phyloP scores from a whole-genome alignment of 2,329 filamentous ascomycete species.

The Calonectria pauciramosa region DNA sequence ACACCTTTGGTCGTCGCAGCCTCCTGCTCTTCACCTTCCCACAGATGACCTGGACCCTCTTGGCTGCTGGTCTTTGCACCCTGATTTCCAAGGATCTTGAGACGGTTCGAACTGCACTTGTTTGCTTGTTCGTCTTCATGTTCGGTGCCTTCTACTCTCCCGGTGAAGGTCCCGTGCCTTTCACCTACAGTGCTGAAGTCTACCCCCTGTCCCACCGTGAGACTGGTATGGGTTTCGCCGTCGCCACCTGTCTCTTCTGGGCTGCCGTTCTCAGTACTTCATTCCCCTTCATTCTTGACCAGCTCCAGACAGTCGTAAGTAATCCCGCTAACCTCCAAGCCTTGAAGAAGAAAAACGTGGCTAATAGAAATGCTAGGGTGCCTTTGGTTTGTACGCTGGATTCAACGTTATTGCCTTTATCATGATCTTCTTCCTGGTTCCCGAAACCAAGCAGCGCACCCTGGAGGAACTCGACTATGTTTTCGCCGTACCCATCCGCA shows the following conservation, averaged over 20 bases:
- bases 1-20: conserved; percentile 74
- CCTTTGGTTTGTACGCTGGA: conserved; percentile 66
- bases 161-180: conserved; percentile 74
- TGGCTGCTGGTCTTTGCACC: conserved; percentile 58
- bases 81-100: conserved; percentile 50
- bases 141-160: conserved; percentile 76
- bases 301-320: conserved; percentile 43
- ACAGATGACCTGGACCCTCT: conserved; percentile 72
- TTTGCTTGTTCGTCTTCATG: conserved; percentile 74
- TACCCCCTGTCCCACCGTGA: conserved; percentile 75
- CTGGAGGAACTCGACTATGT: conserved; percentile 66
- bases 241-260: conserved; percentile 71
- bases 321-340: not conserved
- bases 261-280: conserved; percentile 65
- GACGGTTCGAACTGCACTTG: conserved; percentile 63
- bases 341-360: not conserved
- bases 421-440: conserved; percentile 64
- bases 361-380: conserved; percentile 44
- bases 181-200: conserved; percentile 73
- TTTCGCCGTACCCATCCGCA: conserved; percentile 61
- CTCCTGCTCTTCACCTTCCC: conserved; percentile 77
- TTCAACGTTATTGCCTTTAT: conserved; percentile 68
- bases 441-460: conserved; percentile 68
- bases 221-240: conserved; percentile 74
- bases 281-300: conserved; percentile 62